Percentiles rank a stretch among this genome's conserved stretches.
These are phyloP conservation scores for Cyclotella atomus DNA, from an alignment of 108 stramenopile species.

Conservation along the genomic window DNA sequence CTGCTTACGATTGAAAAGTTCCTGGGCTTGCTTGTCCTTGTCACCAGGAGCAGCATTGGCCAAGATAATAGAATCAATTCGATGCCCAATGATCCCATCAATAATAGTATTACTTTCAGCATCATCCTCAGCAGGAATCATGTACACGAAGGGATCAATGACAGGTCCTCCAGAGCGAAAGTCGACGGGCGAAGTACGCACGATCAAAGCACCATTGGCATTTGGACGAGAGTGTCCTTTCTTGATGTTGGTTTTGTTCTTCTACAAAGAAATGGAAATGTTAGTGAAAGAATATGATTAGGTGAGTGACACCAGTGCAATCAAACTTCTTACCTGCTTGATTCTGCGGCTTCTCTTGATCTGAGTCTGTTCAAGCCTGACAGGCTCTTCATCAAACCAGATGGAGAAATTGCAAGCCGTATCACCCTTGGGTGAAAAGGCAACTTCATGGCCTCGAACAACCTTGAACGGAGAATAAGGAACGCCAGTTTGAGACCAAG, in stretches of 20 bases:
- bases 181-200: constrained; percentile 34
- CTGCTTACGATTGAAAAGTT: background rate
- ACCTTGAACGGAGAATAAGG: constrained; percentile 17
- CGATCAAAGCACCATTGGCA: constrained; percentile 40
- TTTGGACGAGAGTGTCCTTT: constrained; percentile 32
- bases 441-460: constrained; percentile 25
- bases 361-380: constrained; percentile 44
- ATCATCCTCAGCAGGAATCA: constrained; percentile 42
- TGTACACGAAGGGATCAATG: constrained; percentile 39
- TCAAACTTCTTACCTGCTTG: constrained; percentile 19
- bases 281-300: too few species aligned
- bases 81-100: constrained; percentile 22
- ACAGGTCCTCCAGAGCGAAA: constrained; percentile 26
- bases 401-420: constrained; percentile 28
- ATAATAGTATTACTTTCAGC: constrained; percentile 13
- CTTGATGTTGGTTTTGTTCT: constrained; percentile 40
- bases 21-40: background rate
- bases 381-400: constrained; percentile 30
- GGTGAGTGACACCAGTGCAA: too few species aligned
- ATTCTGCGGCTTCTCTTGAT: constrained; percentile 37
- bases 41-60: background rate
- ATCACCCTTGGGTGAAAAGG: constrained; percentile 43
- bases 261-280: too few species aligned
- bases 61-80: constrained; percentile 19
- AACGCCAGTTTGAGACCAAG: constrained; percentile 11